Evolutionary conservation across 768 basidiomycete genomes (phyloP).

Genomic region (Psilocybe subaeruginosa): DNA sequence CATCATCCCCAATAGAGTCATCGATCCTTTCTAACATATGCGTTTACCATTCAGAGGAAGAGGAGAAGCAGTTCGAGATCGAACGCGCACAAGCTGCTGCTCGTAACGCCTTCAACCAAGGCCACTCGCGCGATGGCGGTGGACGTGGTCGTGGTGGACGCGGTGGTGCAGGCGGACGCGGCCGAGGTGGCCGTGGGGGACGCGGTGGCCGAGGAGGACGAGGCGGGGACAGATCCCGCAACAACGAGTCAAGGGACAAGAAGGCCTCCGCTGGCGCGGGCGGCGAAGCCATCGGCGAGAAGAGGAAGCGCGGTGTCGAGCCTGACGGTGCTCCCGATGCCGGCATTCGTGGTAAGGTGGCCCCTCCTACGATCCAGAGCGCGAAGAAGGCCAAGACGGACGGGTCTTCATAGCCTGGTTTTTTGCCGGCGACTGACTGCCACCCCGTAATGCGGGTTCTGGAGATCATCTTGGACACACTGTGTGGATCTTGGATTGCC

Average conservation of each 20-base stretch:
- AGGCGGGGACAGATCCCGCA: constrained; percentile 33
- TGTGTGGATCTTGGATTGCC: background rate
- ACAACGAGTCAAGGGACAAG: constrained; percentile 34
- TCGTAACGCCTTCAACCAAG: constrained; percentile 45
- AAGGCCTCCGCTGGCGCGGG: too few relatives aligned
- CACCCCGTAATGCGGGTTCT: background rate
- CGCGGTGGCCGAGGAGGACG: constrained; percentile 46
- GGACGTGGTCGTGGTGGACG: constrained; percentile 35
- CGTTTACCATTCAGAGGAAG: constrained; percentile 52
- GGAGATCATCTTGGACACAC: background rate
- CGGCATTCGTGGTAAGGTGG: constrained; percentile 64
- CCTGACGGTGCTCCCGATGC: constrained; percentile 77
- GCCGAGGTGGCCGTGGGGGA: constrained; percentile 47
- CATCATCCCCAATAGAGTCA: background rate
- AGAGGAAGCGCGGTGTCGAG: constrained; percentile 77
- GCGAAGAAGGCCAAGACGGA: constrained; percentile 49
- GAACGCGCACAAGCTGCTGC: constrained; percentile 76
- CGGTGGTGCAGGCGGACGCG: constrained; percentile 46
- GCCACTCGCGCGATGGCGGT: constrained; percentile 27
- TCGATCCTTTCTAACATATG: background rate
- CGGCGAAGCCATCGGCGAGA: constrained; percentile 64
- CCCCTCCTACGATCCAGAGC: constrained; percentile 50
- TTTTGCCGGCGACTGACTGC: background rate
- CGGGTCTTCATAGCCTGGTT: constrained; percentile 21
- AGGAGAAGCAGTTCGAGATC: constrained; percentile 72